Evolutionary conservation across 306 rosid species (phyloP), one percentile per base, ranked within the genome.

Genomic region (Medicago lupulina): DNA sequence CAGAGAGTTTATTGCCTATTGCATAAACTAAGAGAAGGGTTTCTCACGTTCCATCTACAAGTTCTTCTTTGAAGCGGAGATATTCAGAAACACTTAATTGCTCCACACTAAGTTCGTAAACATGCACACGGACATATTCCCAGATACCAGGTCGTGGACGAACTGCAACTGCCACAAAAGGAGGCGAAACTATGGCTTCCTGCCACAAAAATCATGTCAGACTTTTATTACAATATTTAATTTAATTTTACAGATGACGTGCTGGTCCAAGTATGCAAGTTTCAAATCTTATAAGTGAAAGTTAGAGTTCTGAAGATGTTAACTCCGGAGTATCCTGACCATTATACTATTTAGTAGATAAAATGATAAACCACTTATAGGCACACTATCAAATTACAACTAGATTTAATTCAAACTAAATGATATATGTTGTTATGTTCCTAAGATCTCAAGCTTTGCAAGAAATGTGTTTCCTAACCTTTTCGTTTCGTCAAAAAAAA

Each of bases 111-210:
- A 95, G 97, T 80, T 95, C 97, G 40, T 31, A 17, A 70, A 90
- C 85, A 67, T 95, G 89, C 41, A 92, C 95, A 61, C 96, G 98
- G 34, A 90, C 92, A 28, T 83, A 87, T 74, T 94, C 96, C 88
- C 98, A 93, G 64, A 90, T 93, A 80, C 98, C 98, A 73, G 97
- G 96, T 25, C 98, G 87, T 31, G 96, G 98, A 19, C 97, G 96
- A 89, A 93, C 93, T 67, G 93, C 95, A 53, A 93, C 78, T 7
- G 91, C 96, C 86, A 93, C 97, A 86, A 85, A 93, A 54, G 98
- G 97, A 68, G 98, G 98, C 88, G 84, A 58, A 73, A 93, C 67
- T 76, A 93, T 89, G 69, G 96, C 83, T 77, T 82, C 85, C 85
- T 82, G 85, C 49, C 47, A 82, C 34, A 86, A 76, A 73, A 78